These are phyloP conservation scores for Striga asiatica DNA, from an alignment of 257 asterid species.

Conservation along the genomic window DNA sequence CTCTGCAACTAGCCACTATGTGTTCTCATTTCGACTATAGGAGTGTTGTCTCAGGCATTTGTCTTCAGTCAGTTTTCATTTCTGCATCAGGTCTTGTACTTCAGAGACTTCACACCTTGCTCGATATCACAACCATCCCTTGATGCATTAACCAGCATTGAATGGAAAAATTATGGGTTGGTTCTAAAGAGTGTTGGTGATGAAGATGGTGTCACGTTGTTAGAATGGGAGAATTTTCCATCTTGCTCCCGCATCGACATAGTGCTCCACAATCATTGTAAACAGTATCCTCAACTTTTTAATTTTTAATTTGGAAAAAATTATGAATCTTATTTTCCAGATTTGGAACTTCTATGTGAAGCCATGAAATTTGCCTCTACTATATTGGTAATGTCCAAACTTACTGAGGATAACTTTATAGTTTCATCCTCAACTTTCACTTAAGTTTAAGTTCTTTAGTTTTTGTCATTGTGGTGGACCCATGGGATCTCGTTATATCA, in stretches of 20 bases:
- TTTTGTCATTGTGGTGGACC: background rate
- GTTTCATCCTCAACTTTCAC: background rate
- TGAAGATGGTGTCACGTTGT: conserved; percentile 38
- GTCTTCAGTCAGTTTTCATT: conserved; percentile 2
- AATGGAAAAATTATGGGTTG: conserved; percentile 78
- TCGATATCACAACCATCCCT: conserved; percentile 43
- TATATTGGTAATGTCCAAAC: background rate
- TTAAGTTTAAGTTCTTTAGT: background rate
- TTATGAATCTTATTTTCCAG: conserved; percentile 1
- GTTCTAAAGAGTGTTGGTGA: conserved; percentile 40
- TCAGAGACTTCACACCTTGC: conserved; percentile 64
- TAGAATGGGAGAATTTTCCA: conserved; percentile 83
- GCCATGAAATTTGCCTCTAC: too few species aligned
- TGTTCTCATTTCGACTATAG: background rate
- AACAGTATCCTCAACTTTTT: conserved; percentile 50
- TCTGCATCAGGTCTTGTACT: conserved; percentile 46
- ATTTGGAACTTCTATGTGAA: background rate
- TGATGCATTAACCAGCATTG: conserved; percentile 56
- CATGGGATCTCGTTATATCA: background rate
- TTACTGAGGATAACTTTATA: background rate
- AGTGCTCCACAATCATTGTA: conserved; percentile 49
- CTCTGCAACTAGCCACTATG: background rate
- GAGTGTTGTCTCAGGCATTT: background rate
- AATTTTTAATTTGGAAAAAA: background rate
- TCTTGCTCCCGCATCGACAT: conserved; percentile 51